phyloP scores from a whole-genome alignment of 768 basidiomycete species.

The Leccinellum luteum region DNA sequence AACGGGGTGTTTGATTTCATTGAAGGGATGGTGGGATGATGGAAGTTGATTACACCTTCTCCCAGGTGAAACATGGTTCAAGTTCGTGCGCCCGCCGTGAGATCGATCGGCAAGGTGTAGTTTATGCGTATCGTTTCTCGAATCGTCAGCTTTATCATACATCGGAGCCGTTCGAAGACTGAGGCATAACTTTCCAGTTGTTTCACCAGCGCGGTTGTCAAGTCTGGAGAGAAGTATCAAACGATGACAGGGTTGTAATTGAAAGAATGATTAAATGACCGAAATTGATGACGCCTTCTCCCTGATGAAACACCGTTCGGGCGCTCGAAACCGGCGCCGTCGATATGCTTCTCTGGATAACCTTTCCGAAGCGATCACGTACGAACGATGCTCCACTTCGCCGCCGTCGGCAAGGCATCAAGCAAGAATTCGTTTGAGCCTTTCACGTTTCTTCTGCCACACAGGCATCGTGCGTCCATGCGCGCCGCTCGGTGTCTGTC shows the following conservation, averaged over 20 bases:
- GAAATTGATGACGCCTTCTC: neutral
- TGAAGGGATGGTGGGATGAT: neutral
- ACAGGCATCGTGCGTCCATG: neutral
- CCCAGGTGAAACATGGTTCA: neutral
- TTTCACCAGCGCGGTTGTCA: neutral
- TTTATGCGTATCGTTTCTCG: neutral
- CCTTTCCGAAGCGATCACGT: neutral
- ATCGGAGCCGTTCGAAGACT: neutral
- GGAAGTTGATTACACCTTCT: neutral
- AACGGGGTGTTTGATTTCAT: neutral
- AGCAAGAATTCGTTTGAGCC: neutral
- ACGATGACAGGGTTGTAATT: neutral
- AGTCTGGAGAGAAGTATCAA: neutral
- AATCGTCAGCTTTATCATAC: neutral
- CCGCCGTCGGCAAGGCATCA: neutral
- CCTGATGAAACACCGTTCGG: neutral
- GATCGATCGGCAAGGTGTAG: neutral
- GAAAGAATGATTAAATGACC: neutral
- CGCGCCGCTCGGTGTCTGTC: neutral
- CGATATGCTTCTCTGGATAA: neutral
- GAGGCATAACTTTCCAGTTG: neutral
- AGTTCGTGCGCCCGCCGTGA: neutral
- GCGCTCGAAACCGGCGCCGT: too few species aligned
- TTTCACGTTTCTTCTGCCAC: slow-evolving; percentile 3
- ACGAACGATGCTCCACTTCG: neutral